Evolutionary conservation across 495 filamentous ascomycete genomes (phyloP).

Genomic region (Polyplosphaeria fusca): DNA sequence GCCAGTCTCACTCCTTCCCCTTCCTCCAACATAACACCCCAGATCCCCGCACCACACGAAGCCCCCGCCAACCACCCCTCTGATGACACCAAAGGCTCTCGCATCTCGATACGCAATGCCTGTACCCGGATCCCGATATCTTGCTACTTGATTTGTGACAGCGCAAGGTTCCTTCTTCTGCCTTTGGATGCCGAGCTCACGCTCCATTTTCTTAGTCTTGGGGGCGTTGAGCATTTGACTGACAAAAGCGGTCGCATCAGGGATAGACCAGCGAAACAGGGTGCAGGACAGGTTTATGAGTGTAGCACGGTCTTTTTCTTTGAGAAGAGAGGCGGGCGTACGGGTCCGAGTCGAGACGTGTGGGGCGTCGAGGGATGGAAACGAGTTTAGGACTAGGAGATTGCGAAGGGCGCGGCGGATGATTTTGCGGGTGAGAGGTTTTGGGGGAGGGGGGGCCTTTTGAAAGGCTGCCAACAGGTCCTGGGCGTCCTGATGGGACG

Average conservation of each 20-base stretch:
- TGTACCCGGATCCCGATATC: conserved; percentile 42
- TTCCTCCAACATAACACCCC: conserved; percentile 40
- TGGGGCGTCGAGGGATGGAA: conserved; percentile 22
- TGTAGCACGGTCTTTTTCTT: conserved; percentile 20
- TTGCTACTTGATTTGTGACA: conserved; percentile 35
- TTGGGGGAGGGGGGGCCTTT: conserved; percentile 8
- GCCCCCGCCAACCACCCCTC: conserved; percentile 37
- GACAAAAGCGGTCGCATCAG: conserved; percentile 29
- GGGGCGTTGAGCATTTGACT: conserved; percentile 29
- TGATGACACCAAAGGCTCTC: conserved; percentile 37
- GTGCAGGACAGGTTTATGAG: conserved; percentile 20
- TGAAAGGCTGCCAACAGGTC: conserved; percentile 18
- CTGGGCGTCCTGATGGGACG: conserved; percentile 14
- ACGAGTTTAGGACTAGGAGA: conserved; percentile 32
- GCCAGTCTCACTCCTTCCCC: conserved; percentile 7
- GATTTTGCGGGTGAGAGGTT: conserved; percentile 14
- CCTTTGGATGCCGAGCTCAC: not conserved
- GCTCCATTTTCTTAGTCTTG: conserved; percentile 10
- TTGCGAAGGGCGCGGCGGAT: conserved; percentile 33
- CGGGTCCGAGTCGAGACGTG: conserved; percentile 1
- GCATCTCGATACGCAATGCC: conserved; percentile 39
- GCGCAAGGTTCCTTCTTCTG: conserved; percentile 33
- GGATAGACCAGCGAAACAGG: conserved; percentile 32
- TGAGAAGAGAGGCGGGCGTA: conserved; percentile 23
- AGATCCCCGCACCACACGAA: conserved; percentile 38